phyloP scores from a whole-genome alignment of 1,284 basidiomycete genomes.

The Bjerkandera adusta region DNA sequence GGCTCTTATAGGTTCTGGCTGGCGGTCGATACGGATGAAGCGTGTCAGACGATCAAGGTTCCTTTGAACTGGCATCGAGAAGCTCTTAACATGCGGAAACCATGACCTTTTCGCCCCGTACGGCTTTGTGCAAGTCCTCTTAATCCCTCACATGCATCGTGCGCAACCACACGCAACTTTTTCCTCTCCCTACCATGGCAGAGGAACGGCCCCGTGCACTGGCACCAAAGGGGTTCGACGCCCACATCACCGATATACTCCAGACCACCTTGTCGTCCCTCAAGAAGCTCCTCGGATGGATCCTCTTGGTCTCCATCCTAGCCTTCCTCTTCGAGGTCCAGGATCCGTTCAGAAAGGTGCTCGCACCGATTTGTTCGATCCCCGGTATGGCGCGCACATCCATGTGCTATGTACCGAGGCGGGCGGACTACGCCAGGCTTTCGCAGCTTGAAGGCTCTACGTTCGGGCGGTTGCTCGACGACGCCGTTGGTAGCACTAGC shows the following conservation, averaged over 20 bases:
- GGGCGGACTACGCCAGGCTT: constrained; percentile 60
- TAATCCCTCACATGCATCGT: no score
- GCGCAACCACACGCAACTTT: no score
- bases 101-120: no score
- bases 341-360: constrained; percentile 39
- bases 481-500: constrained; percentile 56
- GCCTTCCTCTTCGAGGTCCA: constrained; percentile 41
- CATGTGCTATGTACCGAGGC: constrained; percentile 38
- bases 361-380: constrained; percentile 57
- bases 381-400: constrained; percentile 51
- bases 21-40: no score
- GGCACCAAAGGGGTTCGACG: no score
- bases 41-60: no score
- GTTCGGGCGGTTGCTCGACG: constrained; percentile 60
- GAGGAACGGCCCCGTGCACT: no score
- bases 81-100: no score
- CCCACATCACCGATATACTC: constrained; percentile 46
- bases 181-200: no score
- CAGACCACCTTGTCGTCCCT: constrained; percentile 45
- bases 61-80: no score
- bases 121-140: no score
- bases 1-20: no score
- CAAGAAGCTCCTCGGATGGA: constrained; percentile 50
- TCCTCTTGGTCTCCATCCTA: constrained; percentile 53
- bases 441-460: constrained; percentile 55